Base-by-base conservation (phyloP, 2,329 filamentous ascomycete genomes). In the Westerdykella sp. region DNA sequence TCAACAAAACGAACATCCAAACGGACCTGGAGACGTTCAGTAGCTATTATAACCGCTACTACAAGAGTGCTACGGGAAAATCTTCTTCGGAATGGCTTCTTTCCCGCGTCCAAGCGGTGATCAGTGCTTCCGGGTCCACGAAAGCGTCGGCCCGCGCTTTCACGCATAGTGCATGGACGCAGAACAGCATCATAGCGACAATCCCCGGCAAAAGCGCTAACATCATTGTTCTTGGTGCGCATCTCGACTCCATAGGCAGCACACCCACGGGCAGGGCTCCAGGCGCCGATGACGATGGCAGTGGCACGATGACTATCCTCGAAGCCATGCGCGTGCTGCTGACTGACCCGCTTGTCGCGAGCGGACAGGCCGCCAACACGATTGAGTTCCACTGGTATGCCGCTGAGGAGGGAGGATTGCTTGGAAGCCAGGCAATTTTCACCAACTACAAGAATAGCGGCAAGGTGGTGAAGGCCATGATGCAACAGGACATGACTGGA, bases 311-410 rank as follows among this genome's bases (percentile, higher is more conserved):
- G 15, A 97, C 91, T 9, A 97, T 95, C 54, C 79, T 97, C 41
- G 91, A 98, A 69, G 87, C 89, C 3, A 79, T 98, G 60, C 81
- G 88, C 30, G 84, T 87, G 35, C 76, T 97, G 6, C 76, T 96
- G 53, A 84, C 84, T n/a, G 69, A 83, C 48, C 78, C 82, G 40
- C 77, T 95, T 46, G 69, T 83, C 31, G 70, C 76, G 40, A 88
- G 88, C 52, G 32, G 32, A 31, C 79, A 87, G 51, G 83, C 82
- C 4, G 69, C 79, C 46, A 96, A 96, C 70, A 95, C 88, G 1
- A 75, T 98, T 54, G 91, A 97, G 71, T 97, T 97, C 68, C 90
- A 96, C 70, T 95, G 88, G 88, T 95, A 95, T 72, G 87, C 83
- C 36, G 89, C 87, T 10, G 89, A 95, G 66, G 89, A 95, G 67